These are phyloP conservation scores for Penicillium digitatum DNA, from an alignment of 2,329 filamentous ascomycete genomes.

Conservation along the genomic window DNA sequence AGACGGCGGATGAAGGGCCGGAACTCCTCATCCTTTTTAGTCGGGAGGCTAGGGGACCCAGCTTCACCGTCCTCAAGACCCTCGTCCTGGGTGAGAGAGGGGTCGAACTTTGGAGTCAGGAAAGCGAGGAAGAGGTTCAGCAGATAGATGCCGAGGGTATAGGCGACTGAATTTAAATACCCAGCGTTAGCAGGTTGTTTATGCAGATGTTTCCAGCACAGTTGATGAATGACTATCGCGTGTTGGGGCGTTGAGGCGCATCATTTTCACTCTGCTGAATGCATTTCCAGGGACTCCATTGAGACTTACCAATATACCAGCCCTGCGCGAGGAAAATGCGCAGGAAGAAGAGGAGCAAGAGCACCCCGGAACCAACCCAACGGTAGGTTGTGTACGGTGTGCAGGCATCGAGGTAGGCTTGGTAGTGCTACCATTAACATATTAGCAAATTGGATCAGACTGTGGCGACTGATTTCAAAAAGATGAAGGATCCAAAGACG, in stretches of 20 bases:
- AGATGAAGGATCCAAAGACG: neutral
- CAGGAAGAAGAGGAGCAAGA: slow-evolving; percentile 76
- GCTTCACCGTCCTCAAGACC: slow-evolving; percentile 91
- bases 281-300: neutral
- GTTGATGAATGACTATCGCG: neutral
- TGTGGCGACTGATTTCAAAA: neutral
- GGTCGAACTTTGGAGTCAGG: slow-evolving; percentile 97
- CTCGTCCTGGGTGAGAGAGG: slow-evolving; percentile 88
- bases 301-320: slow-evolving; percentile 89
- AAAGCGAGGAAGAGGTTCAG: slow-evolving; percentile 99
- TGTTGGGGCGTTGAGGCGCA: neutral
- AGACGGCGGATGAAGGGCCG: slow-evolving; percentile 92
- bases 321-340: slow-evolving; percentile 90
- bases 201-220: neutral
- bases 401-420: slow-evolving; percentile 87
- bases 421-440: slow-evolving; percentile 66
- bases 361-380: slow-evolving; percentile 77
- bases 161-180: slow-evolving; percentile 64
- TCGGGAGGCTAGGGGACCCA: slow-evolving; percentile 66
- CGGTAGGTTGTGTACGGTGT: slow-evolving; percentile 86
- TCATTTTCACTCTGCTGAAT: neutral
- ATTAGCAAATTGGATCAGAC: slow-evolving; percentile 6
- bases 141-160: slow-evolving; percentile 96
- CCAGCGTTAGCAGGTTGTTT: slow-evolving; percentile 7
- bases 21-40: slow-evolving; percentile 96